Percentiles rank a stretch among this genome's conserved stretches.
Evolutionary conservation across 352 stramenopile genomes (phyloP).

Genomic region (Globisporangium takayamanum): DNA sequence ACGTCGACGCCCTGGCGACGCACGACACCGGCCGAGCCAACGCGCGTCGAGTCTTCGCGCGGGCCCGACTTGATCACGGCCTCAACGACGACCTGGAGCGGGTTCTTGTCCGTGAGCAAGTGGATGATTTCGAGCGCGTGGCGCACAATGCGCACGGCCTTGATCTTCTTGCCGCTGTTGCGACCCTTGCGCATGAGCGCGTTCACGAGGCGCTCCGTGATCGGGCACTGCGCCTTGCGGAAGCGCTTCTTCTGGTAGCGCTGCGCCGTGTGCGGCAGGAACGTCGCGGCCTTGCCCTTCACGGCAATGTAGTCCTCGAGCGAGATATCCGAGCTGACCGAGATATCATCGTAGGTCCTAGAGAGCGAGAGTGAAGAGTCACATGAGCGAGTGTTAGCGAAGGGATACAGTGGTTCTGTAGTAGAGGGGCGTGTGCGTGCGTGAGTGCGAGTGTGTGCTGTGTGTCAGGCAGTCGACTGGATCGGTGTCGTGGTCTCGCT

Average conservation of each 20-base stretch:
- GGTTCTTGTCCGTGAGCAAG: constrained; percentile 99
- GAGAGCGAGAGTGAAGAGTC: neutral
- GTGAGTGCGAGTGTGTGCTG: neutral
- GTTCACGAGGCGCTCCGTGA: constrained; percentile 97
- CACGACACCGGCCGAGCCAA: constrained; percentile 98
- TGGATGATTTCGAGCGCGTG: constrained; percentile 99
- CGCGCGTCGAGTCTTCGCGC: constrained; percentile 98
- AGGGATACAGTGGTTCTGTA: neutral
- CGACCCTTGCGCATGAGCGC: constrained; percentile 98
- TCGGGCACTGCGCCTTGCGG: constrained; percentile 99
- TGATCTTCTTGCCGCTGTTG: constrained; percentile 99
- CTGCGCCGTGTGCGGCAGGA: constrained; percentile 98
- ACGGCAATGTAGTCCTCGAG: constrained; percentile 99
- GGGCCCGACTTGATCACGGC: constrained; percentile 94
- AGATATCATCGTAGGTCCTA: constrained; percentile 98
- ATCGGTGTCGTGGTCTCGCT: neutral
- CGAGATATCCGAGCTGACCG: constrained; percentile 96
- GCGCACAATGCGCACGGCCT: constrained; percentile 98
- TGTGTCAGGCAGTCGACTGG: neutral
- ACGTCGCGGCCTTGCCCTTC: constrained; percentile 97
- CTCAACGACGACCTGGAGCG: constrained; percentile 95
- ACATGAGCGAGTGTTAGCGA: neutral
- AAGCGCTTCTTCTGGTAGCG: constrained; percentile 99
- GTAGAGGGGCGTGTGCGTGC: neutral
- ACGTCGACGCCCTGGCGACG: constrained; percentile 99